A percentile compares a stretch with the other conserved stretches of the same genome.
Conservation (phyloP, 2,329 filamentous ascomycete genomes). For the Trichoderma sp. region DNA sequence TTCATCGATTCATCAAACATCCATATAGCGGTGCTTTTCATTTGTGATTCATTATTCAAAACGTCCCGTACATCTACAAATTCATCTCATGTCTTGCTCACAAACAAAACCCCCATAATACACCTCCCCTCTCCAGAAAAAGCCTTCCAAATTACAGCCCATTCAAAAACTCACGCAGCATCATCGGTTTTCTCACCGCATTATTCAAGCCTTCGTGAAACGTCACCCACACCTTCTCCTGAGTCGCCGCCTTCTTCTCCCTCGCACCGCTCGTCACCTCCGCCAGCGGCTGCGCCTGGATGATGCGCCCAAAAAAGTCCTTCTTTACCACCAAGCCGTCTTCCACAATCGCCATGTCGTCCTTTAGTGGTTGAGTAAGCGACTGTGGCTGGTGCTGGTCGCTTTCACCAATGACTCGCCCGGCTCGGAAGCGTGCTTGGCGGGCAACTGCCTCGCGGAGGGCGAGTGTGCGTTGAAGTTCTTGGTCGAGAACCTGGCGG, state of each 20-base stretch:
- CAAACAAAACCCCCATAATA: background rate
- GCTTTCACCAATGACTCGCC: slow-evolving; percentile 39
- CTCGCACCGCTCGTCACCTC: slow-evolving; percentile 48
- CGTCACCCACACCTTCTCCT: slow-evolving; percentile 77
- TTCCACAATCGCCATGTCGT: slow-evolving; percentile 43
- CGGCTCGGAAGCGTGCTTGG: slow-evolving; percentile 66
- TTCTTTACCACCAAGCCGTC: slow-evolving; percentile 56
- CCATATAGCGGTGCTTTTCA: background rate
- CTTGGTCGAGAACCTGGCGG: slow-evolving; percentile 89
- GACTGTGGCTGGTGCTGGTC: background rate
- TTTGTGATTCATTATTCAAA: background rate
- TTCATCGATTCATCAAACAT: background rate
- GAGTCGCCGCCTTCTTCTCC: slow-evolving; percentile 48
- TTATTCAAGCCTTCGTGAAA: slow-evolving; percentile 92
- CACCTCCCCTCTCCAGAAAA: background rate
- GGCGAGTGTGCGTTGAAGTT: slow-evolving; percentile 74
- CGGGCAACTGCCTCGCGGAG: slow-evolving; percentile 68
- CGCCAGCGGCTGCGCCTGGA: slow-evolving; percentile 51
- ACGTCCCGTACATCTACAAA: background rate
- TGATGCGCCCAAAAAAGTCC: slow-evolving; percentile 83
- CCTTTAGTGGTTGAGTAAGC: slow-evolving; percentile 2
- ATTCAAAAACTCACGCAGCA: slow-evolving; percentile 75
- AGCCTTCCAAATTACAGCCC: slow-evolving; percentile 53
- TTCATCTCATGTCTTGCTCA: background rate
- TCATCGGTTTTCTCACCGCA: slow-evolving; percentile 86